These are phyloP conservation scores for Holtermanniella nyarrowii DNA, from an alignment of 768 basidiomycete genomes.

Conservation along the genomic window DNA sequence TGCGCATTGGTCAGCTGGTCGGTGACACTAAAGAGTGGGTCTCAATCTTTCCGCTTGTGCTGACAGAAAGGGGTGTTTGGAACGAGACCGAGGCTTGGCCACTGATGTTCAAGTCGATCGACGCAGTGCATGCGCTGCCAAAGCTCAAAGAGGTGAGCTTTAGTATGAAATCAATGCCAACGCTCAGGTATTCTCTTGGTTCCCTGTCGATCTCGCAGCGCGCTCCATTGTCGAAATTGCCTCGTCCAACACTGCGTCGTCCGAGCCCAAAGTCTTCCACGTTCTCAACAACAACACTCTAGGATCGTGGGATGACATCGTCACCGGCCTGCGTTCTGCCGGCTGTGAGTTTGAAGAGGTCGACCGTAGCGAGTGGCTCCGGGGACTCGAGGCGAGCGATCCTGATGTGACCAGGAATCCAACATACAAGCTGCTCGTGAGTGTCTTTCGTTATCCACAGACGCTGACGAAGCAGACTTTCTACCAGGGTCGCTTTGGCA, in stretches of 20 bases:
- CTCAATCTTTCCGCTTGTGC: background rate
- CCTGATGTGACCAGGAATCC: conserved; percentile 44
- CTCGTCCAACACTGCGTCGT: conserved; percentile 3
- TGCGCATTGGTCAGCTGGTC: conserved; percentile 53
- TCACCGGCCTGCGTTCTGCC: conserved; percentile 42
- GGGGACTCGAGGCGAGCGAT: conserved; percentile 40
- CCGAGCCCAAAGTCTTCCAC: conserved; percentile 38
- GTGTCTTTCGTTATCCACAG: conserved; percentile 1
- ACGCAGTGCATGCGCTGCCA: conserved; percentile 39
- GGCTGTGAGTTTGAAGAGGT: conserved; percentile 45
- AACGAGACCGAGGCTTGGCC: conserved; percentile 49
- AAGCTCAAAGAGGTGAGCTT: conserved; percentile 41
- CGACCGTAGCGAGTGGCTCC: conserved; percentile 42
- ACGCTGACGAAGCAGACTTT: conserved; percentile 30
- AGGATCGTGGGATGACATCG: conserved; percentile 43
- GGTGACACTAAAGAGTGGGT: conserved; percentile 45
- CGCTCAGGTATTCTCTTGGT: conserved; percentile 45
- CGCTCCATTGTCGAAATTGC: conserved; percentile 47
- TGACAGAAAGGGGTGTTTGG: conserved; percentile 45
- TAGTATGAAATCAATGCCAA: background rate
- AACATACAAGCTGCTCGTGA: conserved; percentile 44
- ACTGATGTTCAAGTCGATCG: conserved; percentile 46
- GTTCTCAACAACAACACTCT: conserved; percentile 41
- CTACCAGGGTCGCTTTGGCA: conserved; percentile 38
- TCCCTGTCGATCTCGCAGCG: conserved; percentile 51